Conservation (phyloP, 805 yeast genomes). For the Metschnikowia aberdeeniae region DNA sequence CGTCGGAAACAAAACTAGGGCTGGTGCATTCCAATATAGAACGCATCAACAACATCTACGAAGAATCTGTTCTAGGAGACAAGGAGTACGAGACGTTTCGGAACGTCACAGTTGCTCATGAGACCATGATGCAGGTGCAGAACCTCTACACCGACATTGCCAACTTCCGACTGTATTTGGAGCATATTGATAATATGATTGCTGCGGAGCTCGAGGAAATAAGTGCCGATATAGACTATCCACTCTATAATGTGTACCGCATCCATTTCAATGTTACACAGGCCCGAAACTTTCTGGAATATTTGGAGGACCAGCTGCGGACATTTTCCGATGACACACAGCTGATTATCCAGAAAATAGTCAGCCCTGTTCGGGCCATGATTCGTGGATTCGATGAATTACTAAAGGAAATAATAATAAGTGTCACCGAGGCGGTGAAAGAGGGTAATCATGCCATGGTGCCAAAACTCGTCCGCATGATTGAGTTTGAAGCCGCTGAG, state of each 20-base stretch:
- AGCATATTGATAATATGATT: constrained; percentile 49
- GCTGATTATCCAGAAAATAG: constrained; percentile 57
- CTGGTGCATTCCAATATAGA: constrained; percentile 38
- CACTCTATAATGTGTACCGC: constrained; percentile 52
- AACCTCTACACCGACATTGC: constrained; percentile 60
- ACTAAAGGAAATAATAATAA: constrained; percentile 59
- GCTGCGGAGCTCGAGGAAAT: constrained; percentile 38
- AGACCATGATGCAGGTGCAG: constrained; percentile 67
- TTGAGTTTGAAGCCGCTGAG: constrained; percentile 76
- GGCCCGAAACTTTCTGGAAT: constrained; percentile 76
- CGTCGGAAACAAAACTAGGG: constrained; percentile 34
- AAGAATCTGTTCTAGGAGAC: constrained; percentile 56
- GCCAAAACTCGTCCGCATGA: constrained; percentile 66
- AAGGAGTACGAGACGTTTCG: constrained; percentile 66
- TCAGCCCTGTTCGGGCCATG: constrained; percentile 42
- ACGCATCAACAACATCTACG: constrained; percentile 47
- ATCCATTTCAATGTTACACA: constrained; percentile 69
- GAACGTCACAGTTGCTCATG: constrained; percentile 62
- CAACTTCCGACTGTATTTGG: constrained; percentile 48
- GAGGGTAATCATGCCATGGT: constrained; percentile 65
- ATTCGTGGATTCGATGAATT: constrained; percentile 61
- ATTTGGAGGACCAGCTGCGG: constrained; percentile 52
- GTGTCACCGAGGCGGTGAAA: constrained; percentile 68
- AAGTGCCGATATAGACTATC: constrained; percentile 30
- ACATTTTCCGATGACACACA: constrained; percentile 58